Base-by-base conservation (phyloP, 73 alveolate genomes). In the Paramecium biaurelia region DNA sequence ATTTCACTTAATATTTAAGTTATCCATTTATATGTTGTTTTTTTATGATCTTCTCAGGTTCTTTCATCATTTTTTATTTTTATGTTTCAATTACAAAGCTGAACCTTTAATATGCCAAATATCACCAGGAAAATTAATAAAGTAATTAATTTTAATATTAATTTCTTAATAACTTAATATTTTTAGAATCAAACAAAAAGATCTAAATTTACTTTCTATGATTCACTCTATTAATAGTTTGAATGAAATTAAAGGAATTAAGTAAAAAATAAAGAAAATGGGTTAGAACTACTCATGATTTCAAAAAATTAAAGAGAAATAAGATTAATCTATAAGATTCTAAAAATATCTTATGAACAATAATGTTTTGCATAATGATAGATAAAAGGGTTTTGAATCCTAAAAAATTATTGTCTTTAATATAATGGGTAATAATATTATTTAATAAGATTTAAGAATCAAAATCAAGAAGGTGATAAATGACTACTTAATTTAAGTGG, bases 1-100 rank as follows among this genome's bases (percentile, higher is more conserved):
- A 79, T 45, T 79, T 79, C 18, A 79, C 76, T 42, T 47, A 43
- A 34, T 79, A 79, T 34, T 37, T 30, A 72, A 34, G 53, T 34
- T 30, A 30, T 34, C 58, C 58, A 72, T 72, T 72, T 8, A 38
- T 23, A 14, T 28, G 21, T 72, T 38, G 28, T 35, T 72, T 72
- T 72, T 72, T 72, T 10, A 72, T 30, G 21, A 72, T 72, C 86
- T 38, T 72, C 45, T 72, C 86, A 35, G 86, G 59, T 38, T 35
- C 86, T 72, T 38, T 72, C 86, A 72, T 72, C 84, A 63, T 63
- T 26, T 63, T 63, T 53, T 53, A 53, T 18, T 53, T 53, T 20
- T 53, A 53, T 53, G 68, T 53, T 53, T 53, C 34, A 53, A 18
- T 53, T 3, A 53, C 68, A 15, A 21, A 7, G 18, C 30, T 53